phyloP scores from a whole-genome alignment of 2,329 filamentous ascomycete genomes.

The Hypomyces perniciosus region DNA sequence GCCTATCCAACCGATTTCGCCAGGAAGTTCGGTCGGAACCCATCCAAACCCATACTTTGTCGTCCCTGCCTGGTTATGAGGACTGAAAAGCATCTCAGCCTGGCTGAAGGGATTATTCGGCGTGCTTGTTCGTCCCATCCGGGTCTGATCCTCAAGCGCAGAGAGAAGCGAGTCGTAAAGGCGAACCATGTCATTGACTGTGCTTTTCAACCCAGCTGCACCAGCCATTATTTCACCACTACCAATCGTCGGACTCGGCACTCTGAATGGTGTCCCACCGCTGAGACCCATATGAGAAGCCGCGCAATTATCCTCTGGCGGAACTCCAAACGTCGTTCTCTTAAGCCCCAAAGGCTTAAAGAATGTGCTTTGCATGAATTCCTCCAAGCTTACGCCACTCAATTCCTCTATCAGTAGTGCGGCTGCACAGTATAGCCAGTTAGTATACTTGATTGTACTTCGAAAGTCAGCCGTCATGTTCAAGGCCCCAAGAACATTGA shows the following conservation, averaged over 20 bases:
- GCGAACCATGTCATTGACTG: not conserved
- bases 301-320: not conserved
- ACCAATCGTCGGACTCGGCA: not conserved
- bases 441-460: not conserved
- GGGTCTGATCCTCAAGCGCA: not conserved
- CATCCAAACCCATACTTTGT: not conserved
- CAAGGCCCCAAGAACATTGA: not conserved
- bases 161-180: not conserved
- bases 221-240: not conserved
- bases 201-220: not conserved
- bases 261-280: not conserved
- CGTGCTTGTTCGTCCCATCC: not conserved
- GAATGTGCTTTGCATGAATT: not conserved
- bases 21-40: not conserved
- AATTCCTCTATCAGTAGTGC: not conserved
- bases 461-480: not conserved
- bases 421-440: not conserved
- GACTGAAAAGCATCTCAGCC: not conserved
- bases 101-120: not conserved
- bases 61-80: not conserved
- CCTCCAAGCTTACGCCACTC: not conserved
- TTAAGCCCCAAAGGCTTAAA: not conserved
- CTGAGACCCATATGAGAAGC: not conserved
- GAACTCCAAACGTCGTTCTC: not conserved
- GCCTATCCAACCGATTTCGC: not conserved